Evolutionary conservation across 2,329 filamentous ascomycete genomes (phyloP), one percentile per base, ranked within the genome.

Genomic region (Aspergillus persii): DNA sequence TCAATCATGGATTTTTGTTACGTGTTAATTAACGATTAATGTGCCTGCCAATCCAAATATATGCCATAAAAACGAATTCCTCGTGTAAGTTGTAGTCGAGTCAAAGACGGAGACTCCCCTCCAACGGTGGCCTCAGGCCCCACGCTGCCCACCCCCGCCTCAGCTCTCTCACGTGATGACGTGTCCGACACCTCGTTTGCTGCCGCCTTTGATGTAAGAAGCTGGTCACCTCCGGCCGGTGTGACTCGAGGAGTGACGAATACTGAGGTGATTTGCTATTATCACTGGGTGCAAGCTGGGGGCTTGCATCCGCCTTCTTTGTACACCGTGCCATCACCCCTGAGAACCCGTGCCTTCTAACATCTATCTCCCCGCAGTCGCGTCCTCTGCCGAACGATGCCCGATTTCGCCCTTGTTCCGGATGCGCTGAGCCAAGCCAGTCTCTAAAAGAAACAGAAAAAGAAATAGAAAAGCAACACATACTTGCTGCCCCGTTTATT

Each of bases 331-430:
- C 48, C 26, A 51, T 41, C 47, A 33, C 33, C 18, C 26, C 23
- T 50, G 27, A n/a, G 53, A n/a, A 33, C 51, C 26, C 39, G 47
- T 46, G 47, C 33, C 51, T 49, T 60, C 59, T 56, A 61, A 54
- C 70, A 41, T 33, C 55, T 71, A 39, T 39, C 55, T 71, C 72
- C 72, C 72, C 73, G 73, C 72, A 73, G 67, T 74, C 71, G 69
- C 71, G 70, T 67, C 66, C 36, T 62, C 63, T 61, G 63, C 63
- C 62, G 61, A 69, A 76, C 67, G 68, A 76, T 76, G 70, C 68
- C 68, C 67, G 63, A 61, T 64, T 65, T 70, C 66, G 64, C 66
- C 59, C 65, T 67, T 57, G 67, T 69, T 61, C 69, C 69, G 62
- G 67, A 68, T 66, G 69, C 72, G 68, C 74, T 69, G 61, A 68